Evolutionary conservation across 176 grass and related monocot species (phyloP).

Genomic region (Oryza coarctata): DNA sequence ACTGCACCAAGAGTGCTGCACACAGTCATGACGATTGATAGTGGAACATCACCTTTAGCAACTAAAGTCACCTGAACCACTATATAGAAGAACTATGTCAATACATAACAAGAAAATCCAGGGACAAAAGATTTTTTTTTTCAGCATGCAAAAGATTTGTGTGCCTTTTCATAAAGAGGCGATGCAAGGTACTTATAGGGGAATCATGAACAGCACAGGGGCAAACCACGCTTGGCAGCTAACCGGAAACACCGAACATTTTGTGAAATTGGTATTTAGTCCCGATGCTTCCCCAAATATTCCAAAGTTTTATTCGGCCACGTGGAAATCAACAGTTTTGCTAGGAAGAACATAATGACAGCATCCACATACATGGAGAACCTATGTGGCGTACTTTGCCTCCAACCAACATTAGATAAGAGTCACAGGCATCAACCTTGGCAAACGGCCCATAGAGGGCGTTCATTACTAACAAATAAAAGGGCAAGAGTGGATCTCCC

Average conservation of each 20-base stretch:
- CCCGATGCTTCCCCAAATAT: neutral
- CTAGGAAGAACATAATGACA: neutral
- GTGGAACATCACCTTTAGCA: conserved; percentile 65
- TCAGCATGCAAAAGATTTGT: neutral
- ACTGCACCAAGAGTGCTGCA: conserved; percentile 72
- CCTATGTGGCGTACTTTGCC: neutral
- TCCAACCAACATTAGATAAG: neutral
- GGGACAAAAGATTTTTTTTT: neutral
- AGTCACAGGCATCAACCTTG: too few relatives aligned
- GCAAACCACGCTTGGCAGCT: neutral
- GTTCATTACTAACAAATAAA: too few relatives aligned
- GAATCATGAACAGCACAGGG: neutral
- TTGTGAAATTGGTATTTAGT: neutral
- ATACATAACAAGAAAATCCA: neutral
- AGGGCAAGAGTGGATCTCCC: too few relatives aligned
- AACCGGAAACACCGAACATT: neutral
- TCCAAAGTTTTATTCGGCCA: too few relatives aligned
- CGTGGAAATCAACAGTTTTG: neutral
- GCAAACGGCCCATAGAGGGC: too few relatives aligned
- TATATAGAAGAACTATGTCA: conserved; percentile 35
- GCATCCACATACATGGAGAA: neutral
- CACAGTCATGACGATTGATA: conserved; percentile 80
- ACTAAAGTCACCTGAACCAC: conserved; percentile 85
- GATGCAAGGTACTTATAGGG: neutral
- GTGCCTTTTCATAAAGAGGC: neutral